These are phyloP conservation scores for Lepidium didymum DNA, from an alignment of 345 rosid species.

Conservation along the genomic window DNA sequence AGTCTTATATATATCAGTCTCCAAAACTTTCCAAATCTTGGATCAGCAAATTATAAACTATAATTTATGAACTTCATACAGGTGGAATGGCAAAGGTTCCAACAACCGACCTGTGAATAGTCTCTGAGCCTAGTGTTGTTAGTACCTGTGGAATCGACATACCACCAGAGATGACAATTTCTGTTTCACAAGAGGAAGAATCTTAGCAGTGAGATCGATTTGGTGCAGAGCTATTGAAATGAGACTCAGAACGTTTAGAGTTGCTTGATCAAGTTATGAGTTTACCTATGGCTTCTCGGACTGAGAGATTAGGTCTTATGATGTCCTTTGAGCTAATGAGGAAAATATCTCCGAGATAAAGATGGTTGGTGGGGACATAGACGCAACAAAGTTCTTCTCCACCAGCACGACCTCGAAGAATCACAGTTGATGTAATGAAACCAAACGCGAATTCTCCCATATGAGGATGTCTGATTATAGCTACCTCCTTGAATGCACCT, in stretches of 20 bases:
- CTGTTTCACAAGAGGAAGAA: slow-evolving; percentile 27
- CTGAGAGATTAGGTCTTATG: slow-evolving; percentile 58
- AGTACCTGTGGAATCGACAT: slow-evolving; percentile 58
- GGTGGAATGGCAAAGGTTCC: slow-evolving; percentile 36
- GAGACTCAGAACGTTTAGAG: background rate
- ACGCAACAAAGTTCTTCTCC: slow-evolving; percentile 63
- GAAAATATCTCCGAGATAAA: slow-evolving; percentile 58
- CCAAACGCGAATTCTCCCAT: slow-evolving; percentile 64
- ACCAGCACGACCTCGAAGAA: slow-evolving; percentile 49
- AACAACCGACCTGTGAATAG: slow-evolving; percentile 24
- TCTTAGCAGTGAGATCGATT: background rate
- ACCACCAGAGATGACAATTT: slow-evolving; percentile 65
- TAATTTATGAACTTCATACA: slow-evolving; percentile 14
- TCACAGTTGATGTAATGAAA: slow-evolving; percentile 55
- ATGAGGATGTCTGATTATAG: slow-evolving; percentile 65
- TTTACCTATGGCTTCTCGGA: slow-evolving; percentile 60
- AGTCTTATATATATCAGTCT: background rate
- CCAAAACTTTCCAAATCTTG: background rate
- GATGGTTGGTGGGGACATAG: slow-evolving; percentile 64
- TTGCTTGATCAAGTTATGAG: background rate
- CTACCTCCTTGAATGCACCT: slow-evolving; percentile 73
- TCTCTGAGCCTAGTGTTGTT: slow-evolving; percentile 38
- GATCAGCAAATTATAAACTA: background rate
- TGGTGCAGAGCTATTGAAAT: background rate
- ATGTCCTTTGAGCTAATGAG: slow-evolving; percentile 56